Conservation (phyloP, 208 protist species). For the Baffinella frigidus region DNA sequence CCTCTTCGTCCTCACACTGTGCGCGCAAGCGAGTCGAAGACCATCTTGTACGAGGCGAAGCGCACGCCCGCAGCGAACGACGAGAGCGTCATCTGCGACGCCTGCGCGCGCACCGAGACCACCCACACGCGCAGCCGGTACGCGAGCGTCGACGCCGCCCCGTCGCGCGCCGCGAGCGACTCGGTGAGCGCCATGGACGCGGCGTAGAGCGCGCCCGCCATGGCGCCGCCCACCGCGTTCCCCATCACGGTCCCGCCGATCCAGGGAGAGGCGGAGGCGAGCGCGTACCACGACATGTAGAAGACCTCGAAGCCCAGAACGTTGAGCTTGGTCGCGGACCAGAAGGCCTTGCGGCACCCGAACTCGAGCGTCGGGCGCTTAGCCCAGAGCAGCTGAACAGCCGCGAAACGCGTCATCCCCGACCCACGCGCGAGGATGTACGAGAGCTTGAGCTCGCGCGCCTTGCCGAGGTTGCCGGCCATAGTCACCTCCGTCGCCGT, state of each 20-base stretch:
- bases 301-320: background rate
- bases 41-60: background rate
- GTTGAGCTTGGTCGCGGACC: no score
- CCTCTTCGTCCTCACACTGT: no score
- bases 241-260: background rate
- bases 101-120: background rate
- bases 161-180: background rate
- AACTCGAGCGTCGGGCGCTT: no score
- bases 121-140: background rate
- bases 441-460: no score
- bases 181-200: no score
- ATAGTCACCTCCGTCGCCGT: no score
- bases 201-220: no score
- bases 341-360: no score
- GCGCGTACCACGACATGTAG: background rate
- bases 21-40: background rate
- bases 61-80: background rate
- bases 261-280: background rate
- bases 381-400: no score
- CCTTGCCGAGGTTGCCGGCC: no score
- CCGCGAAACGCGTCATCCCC: no score
- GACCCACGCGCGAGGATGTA: no score
- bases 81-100: background rate
- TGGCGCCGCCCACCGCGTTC: background rate
- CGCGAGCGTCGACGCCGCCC: background rate